phyloP scores from a whole-genome alignment of 495 filamentous ascomycete genomes.

The Neurospora sp. region DNA sequence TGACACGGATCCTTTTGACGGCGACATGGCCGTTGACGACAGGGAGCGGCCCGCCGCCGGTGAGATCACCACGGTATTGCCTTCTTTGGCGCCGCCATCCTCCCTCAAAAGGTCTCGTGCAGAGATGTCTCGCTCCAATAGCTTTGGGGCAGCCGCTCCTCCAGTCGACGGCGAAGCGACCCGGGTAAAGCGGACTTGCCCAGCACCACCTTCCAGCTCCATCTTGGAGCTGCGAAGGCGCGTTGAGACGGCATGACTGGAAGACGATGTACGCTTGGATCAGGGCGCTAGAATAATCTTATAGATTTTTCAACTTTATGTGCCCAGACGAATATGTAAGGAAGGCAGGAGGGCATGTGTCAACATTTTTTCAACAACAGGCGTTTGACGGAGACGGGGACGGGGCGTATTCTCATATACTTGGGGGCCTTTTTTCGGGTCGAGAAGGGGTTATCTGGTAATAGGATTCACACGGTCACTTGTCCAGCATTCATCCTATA shows the following conservation, averaged over 20 bases:
- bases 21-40: slow-evolving; percentile 23
- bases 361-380: slow-evolving; percentile 9
- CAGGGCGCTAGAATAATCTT: background rate
- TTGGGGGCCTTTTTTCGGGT: background rate
- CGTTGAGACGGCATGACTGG: slow-evolving; percentile 15
- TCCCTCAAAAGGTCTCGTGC: slow-evolving; percentile 38
- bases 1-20: slow-evolving; percentile 30
- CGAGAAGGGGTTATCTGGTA: background rate
- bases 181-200: slow-evolving; percentile 9
- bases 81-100: slow-evolving; percentile 14
- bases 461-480: background rate
- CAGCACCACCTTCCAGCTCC: slow-evolving; percentile 4
- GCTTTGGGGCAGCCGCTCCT: slow-evolving; percentile 24
- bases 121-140: slow-evolving; percentile 39
- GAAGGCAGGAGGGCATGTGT: background rate
- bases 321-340: background rate
- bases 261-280: background rate
- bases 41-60: slow-evolving; percentile 37
- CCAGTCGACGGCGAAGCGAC: slow-evolving; percentile 2
- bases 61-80: slow-evolving; percentile 33
- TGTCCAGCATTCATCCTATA: background rate
- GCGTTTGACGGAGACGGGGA: slow-evolving; percentile 17
- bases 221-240: slow-evolving; percentile 16
- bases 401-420: background rate
- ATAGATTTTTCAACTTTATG: slow-evolving; percentile 7